These are phyloP conservation scores for Naganishia randhawae DNA, from an alignment of 768 basidiomycete genomes.

Conservation along the genomic window DNA sequence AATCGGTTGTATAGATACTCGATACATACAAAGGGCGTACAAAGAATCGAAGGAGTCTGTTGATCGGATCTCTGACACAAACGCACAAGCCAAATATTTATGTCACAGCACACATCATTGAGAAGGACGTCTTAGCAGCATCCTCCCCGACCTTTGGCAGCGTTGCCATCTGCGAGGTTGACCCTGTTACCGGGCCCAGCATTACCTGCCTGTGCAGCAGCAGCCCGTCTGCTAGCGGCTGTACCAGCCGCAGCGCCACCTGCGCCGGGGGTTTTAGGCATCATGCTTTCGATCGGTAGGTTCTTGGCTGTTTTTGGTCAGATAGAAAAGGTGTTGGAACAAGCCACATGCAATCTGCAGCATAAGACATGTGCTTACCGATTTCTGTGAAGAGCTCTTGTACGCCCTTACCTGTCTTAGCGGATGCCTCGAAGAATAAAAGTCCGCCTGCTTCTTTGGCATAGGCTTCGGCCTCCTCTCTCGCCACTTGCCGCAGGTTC, in stretches of 20 bases:
- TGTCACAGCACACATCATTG: background rate
- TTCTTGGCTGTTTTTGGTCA: slow-evolving; percentile 67
- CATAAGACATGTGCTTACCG: slow-evolving; percentile 57
- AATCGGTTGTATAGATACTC: slow-evolving; percentile 22
- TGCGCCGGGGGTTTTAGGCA: slow-evolving; percentile 66
- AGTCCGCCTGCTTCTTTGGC: slow-evolving; percentile 82
- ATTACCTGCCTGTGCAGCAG: slow-evolving; percentile 17
- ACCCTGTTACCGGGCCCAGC: slow-evolving; percentile 34
- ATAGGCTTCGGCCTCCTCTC: slow-evolving; percentile 93
- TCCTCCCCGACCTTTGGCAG: slow-evolving; percentile 43
- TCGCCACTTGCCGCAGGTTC: slow-evolving; percentile 79
- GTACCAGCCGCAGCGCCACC: slow-evolving; percentile 58
- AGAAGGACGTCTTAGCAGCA: slow-evolving; percentile 40
- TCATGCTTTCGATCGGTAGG: slow-evolving; percentile 87
- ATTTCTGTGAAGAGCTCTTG: slow-evolving; percentile 98
- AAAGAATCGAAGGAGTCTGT: background rate
- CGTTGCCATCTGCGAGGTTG: slow-evolving; percentile 47
- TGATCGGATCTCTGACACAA: background rate
- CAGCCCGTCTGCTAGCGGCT: slow-evolving; percentile 6
- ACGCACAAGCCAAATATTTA: background rate
- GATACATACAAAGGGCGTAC: slow-evolving; percentile 12
- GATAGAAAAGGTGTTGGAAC: background rate
- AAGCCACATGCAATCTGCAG: background rate
- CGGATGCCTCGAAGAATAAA: slow-evolving; percentile 95
- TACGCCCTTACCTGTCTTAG: slow-evolving; percentile 93